These are phyloP conservation scores for Globisporangium mamillatum DNA, from an alignment of 352 stramenopile genomes.

Conservation along the genomic window DNA sequence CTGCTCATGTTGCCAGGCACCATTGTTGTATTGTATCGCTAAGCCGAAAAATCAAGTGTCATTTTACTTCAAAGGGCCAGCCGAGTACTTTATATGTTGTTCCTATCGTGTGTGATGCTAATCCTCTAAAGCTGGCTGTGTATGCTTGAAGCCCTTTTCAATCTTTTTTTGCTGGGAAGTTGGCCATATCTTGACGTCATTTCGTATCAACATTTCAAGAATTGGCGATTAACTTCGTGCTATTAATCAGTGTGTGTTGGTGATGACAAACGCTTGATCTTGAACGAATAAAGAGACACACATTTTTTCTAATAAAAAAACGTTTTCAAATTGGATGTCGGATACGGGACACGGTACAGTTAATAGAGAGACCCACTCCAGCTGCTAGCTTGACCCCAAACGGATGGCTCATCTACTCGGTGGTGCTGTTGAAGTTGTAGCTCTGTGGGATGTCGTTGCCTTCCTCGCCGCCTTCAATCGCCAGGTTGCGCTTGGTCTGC, in stretches of 20 bases:
- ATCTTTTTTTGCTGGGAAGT: not conserved
- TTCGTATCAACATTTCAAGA: not conserved
- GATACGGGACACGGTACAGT: not conserved
- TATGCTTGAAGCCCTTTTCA: not conserved
- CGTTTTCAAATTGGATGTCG: not conserved
- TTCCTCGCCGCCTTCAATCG: not conserved
- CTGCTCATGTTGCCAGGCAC: not conserved
- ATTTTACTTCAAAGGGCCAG: not conserved
- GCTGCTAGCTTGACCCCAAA: not conserved
- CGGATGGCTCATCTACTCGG: not conserved
- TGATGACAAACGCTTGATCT: not conserved
- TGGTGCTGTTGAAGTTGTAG: constrained; percentile 1
- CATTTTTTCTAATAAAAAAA: not conserved
- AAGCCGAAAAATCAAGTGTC: not conserved
- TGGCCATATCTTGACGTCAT: not conserved
- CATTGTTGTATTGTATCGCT: not conserved
- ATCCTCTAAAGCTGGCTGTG: not conserved
- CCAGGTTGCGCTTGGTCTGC: not conserved
- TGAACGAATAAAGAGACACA: not conserved
- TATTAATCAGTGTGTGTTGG: not conserved
- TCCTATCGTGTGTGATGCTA: not conserved
- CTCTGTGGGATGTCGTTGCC: not conserved
- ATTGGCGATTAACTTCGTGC: not conserved
- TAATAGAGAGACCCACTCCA: not conserved
- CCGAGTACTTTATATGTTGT: not conserved